Base-by-base conservation (phyloP, 2,329 filamentous ascomycete species). In the Dendrostoma leiphaemia region DNA sequence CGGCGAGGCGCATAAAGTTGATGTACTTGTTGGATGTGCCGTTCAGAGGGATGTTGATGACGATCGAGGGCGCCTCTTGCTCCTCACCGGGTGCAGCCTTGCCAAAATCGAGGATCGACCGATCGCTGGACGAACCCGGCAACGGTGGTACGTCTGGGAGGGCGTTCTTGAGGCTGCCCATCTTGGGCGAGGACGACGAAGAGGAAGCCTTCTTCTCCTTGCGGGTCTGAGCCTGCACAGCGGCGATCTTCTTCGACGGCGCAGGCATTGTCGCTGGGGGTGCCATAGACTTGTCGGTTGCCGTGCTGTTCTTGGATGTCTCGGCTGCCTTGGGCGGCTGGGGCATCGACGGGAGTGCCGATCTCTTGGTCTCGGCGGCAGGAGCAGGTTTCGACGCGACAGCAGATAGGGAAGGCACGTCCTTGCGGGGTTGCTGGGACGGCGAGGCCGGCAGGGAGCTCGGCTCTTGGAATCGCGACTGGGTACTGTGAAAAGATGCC, bases 1-100 rank as follows among this genome's bases (percentile, higher is more conserved):
- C 91, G 10, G 95, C 94, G 71, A 97, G 80, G 41, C 91, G 90
- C 65, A 93, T 92, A 61, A 97, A 97, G 69, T 97, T 97, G 72
- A 99, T 85, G 58, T 95, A 93, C 61, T 93, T 91, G 69, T 96
- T 96, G 32, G 84, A 88, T 63, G 90, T 85, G 37, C 91, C 90
- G 5, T 87, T 83, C 35, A 99, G 80, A 0, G 89, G 85, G 54
- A 99, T 86, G 52, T 89, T 86, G 17, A 99, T 80, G 50, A 95
- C 82, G 59, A 99, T 96, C 4, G 85, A 96, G 37, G 85, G 91
- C 3, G 82, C 83, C 54, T 76, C 70, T 3, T 75, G 69, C 60
- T 88, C 84, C 45, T 84, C 79, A 28, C 82, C 83, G 3, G 80
- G 80, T 48, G 78, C 76, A 1, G 74, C 80, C 61, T 81, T 81